Base-by-base conservation (phyloP, 164 flowering plant species). In the Liriodendron chinense region DNA sequence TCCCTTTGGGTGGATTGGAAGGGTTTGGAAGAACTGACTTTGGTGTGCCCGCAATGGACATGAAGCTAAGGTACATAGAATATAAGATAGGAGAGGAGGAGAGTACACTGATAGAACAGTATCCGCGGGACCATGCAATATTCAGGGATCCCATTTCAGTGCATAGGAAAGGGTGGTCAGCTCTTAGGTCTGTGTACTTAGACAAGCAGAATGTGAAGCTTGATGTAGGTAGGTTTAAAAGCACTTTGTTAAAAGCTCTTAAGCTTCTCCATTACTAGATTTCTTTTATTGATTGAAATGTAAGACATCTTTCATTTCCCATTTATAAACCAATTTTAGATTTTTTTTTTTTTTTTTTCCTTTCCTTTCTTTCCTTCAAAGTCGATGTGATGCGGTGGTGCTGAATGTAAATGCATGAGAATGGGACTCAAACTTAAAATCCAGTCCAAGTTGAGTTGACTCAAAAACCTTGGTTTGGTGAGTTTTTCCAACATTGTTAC, bases 51-150 rank as follows among this genome's bases (percentile, higher is more conserved):
- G 73, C 85, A 1, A 28, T 13, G 66, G 84, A 69, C 9, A 75
- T 82, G 81, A 65, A 76, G 7, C 20, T 85, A 66, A 76, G 66
- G 76, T 84, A 84, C 75, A 23, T 86, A 71, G 81, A 79, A 62
- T 86, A 86, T 47, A 72, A 61, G 57, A 77, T 81, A 20, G 49
- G 49, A 6, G 25, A 25, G 20, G 65, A 78, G 5, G 88, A 86
- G 75, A 86, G 86, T 72, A 68, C 80, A 1, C 72, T 83, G 67
- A 64, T 18, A 5, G 47, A 79, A 24, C 65, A 78, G 25, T 81
- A 76, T 65, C 68, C 81, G 13, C 53, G 14, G 49, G 78, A 76
- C 9, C 74, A 76, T 76, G 70, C 70, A 14, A 78, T 83, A 2
- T 57, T 76, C 9, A 77, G 47, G 34, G 78, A 81, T 26, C 82